Evolutionary conservation across 2,329 filamentous ascomycete genomes (phyloP).

Genomic region (Fusarium coffeatum): DNA sequence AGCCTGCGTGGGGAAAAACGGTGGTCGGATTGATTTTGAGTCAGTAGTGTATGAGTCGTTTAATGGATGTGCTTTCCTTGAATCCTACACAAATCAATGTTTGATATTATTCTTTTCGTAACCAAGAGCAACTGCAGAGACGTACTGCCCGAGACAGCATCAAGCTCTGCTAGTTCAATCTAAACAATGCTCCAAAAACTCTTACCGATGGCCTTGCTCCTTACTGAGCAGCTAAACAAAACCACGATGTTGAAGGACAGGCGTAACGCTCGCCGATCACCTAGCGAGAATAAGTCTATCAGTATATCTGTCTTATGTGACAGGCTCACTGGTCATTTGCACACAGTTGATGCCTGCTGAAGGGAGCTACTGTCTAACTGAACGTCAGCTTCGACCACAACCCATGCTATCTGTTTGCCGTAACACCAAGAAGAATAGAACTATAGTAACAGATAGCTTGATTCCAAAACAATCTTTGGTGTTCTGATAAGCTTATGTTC

Average conservation of each 20-base stretch:
- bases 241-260: not conserved
- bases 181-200: not conserved
- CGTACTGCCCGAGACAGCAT: accelerated
- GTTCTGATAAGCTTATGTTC: not conserved
- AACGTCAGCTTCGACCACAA: accelerated
- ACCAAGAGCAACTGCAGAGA: not conserved
- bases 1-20: accelerated
- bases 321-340: not conserved
- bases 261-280: not conserved
- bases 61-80: too few relatives aligned
- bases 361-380: not conserved
- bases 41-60: too few relatives aligned
- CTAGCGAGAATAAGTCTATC: not conserved
- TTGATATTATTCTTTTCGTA: not conserved
- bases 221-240: not conserved
- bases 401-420: not conserved
- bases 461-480: not conserved
- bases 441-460: not conserved
- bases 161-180: not conserved
- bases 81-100: not conserved
- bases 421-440: not conserved
- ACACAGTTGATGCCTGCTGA: not conserved
- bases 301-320: not conserved
- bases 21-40: not conserved
- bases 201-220: too few relatives aligned